Base-by-base conservation (phyloP, 2,329 filamentous ascomycete genomes). In the Fusarium cyanostomum region DNA sequence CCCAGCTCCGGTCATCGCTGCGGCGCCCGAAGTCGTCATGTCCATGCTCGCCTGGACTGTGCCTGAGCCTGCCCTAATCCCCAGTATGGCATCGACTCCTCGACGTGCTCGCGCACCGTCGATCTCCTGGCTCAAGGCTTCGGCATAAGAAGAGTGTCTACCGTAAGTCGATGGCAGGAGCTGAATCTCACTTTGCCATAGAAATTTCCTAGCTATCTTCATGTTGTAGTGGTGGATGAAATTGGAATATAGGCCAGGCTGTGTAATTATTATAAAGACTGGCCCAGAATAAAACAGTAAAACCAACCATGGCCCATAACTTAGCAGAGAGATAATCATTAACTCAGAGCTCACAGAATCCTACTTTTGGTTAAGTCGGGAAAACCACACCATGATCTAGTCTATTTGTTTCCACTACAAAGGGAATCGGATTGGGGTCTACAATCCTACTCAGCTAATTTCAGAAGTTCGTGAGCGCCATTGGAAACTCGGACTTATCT, bases 11-110 rank as follows among this genome's bases (percentile, higher is more conserved):
- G 12, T 39, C 13, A 64, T 67, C 10, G 64, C 45, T 2, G 41
- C 35, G 2, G 52, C 31, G 11, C 59, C 64, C 8, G 41, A 54
- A n/a, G 38, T 64, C 7, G 60, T 64, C 31, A 50, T 50, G 26
- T 56, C 54, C 3, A 63, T 52, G 51, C 42, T 60, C 3, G 30
- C 28, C 12, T 59, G 39, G 35, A 37, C 51, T 8, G 28, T 54
- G 1, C 64, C 64, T 10, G 54, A 55, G 34, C 38, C 60, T 48
- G 64, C 49, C 2, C 56, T 63, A 2, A 11, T 58, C 11, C 63
- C 63, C 8, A 49, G 39, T n/a, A 39, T 49, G n/a, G 57, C 52
- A 16, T 56, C 42, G 27, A 24, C 38, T 24, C 59, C 58, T 10
- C 41, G 21, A 2, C 35, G 18, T 11, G 62, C 62, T 12, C 58